Evolutionary conservation across 176 grass and related monocot genomes (phyloP).

Genomic region (Raddia guianensis): DNA sequence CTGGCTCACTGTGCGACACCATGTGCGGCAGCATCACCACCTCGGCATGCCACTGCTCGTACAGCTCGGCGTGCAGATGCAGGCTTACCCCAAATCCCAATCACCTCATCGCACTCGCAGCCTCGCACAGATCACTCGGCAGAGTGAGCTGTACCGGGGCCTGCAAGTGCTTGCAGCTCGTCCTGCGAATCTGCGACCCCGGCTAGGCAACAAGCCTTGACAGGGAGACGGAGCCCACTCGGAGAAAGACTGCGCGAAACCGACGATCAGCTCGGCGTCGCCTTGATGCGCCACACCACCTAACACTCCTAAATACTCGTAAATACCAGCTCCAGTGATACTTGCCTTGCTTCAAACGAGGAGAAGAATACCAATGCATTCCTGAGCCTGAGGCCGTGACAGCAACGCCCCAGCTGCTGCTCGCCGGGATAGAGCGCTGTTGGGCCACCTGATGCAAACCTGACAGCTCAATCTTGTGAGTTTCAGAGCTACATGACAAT

Average conservation of each 20-base stretch:
- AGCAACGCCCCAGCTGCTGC: neutral
- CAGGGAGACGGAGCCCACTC: neutral
- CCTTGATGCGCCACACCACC: conserved; percentile 20
- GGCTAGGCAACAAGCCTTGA: neutral
- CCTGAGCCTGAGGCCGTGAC: neutral
- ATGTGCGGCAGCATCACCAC: neutral
- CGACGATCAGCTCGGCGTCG: neutral
- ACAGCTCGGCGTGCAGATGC: too few relatives aligned
- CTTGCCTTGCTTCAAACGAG: neutral
- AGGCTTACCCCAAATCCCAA: neutral
- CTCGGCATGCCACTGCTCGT: too few relatives aligned
- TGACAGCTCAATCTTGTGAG: neutral
- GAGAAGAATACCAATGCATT: neutral
- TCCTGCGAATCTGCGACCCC: neutral
- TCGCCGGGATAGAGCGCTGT: too few relatives aligned
- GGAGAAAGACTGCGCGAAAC: neutral
- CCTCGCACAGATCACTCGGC: neutral
- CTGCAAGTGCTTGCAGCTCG: neutral
- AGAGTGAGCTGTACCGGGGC: neutral
- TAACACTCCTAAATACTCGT: neutral
- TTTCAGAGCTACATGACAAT: neutral
- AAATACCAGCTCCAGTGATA: neutral
- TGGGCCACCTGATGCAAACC: neutral
- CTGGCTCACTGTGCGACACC: conserved; percentile 6
- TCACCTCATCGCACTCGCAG: neutral